phyloP scores from a whole-genome alignment of 2,329 filamentous ascomycete species.

The Aspergillus sojae region DNA sequence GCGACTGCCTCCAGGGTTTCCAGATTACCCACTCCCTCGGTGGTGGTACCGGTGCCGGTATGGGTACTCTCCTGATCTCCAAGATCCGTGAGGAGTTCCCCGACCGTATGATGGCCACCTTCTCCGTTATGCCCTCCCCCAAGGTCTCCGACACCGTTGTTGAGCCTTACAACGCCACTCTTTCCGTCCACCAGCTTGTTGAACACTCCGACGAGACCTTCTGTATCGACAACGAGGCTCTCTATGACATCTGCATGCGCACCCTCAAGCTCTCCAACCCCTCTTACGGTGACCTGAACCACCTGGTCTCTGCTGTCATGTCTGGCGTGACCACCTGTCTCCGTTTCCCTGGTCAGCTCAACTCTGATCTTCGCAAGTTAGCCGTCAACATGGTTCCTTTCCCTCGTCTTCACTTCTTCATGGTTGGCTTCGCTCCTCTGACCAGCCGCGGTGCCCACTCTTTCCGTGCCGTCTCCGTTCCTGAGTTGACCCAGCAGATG shows the following conservation, averaged over 20 bases:
- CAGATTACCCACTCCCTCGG: slow-evolving; percentile 99
- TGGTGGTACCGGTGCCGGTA: slow-evolving; percentile 99
- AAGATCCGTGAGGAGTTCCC: slow-evolving; percentile 99
- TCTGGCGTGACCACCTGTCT: slow-evolving; percentile 98
- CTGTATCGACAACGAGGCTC: slow-evolving; percentile 99
- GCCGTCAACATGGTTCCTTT: slow-evolving; percentile 99
- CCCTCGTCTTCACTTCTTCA: slow-evolving; percentile 99
- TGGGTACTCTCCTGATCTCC: slow-evolving; percentile 99
- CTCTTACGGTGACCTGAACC: slow-evolving; percentile 98
- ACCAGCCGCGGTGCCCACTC: slow-evolving; percentile 89
- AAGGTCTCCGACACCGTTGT: slow-evolving; percentile 99
- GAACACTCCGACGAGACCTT: slow-evolving; percentile 99
- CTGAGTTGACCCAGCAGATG: slow-evolving; percentile 99
- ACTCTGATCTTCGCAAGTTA: slow-evolving; percentile 99
- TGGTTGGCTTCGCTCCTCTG: slow-evolving; percentile 98
- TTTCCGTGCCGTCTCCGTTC: slow-evolving; percentile 96
- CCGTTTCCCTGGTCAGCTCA: slow-evolving; percentile 99
- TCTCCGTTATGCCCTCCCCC: slow-evolving; percentile 97
- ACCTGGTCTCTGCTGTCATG: slow-evolving; percentile 99
- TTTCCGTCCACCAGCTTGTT: slow-evolving; percentile 97
- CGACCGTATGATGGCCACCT: slow-evolving; percentile 99
- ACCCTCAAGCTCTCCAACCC: slow-evolving; percentile 98
- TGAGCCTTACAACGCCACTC: slow-evolving; percentile 99
- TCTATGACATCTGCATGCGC: slow-evolving; percentile 99
- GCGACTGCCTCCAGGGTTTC: slow-evolving; percentile 99